Evolutionary conservation across 805 yeast species (phyloP).

Genomic region (Saccharomycopsis lassenensis): DNA sequence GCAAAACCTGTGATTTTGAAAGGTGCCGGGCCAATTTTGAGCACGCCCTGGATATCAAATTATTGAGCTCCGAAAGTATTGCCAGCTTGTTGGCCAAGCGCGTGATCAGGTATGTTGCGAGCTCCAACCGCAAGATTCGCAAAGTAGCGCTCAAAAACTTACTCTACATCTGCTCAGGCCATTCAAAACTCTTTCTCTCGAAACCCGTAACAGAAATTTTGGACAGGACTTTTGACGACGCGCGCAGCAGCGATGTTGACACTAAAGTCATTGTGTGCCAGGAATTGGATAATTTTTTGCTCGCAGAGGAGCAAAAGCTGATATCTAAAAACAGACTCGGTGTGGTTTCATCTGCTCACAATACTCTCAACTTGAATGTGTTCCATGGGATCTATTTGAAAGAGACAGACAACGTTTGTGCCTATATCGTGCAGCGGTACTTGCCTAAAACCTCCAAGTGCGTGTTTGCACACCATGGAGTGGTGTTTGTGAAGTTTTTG

Average conservation of each 20-base stretch:
- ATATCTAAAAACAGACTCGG: slow-evolving; percentile 31
- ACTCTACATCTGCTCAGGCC: slow-evolving; percentile 46
- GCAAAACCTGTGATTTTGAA: slow-evolving; percentile 56
- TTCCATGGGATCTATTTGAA: slow-evolving; percentile 46
- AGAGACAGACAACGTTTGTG: slow-evolving; percentile 59
- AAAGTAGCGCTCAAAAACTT: slow-evolving; percentile 46
- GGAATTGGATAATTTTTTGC: slow-evolving; percentile 47
- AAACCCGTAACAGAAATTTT: slow-evolving; percentile 40
- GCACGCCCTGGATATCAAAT: too few relatives aligned
- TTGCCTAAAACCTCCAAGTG: slow-evolving; percentile 34
- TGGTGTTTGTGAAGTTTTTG: slow-evolving; percentile 42
- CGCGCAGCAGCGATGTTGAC: slow-evolving; percentile 23
- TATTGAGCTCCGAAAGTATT: slow-evolving; percentile 49
- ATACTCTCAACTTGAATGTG: slow-evolving; percentile 33
- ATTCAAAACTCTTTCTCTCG: slow-evolving; percentile 56
- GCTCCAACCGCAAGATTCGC: slow-evolving; percentile 37
- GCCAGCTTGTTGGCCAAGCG: slow-evolving; percentile 48
- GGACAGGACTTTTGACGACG: slow-evolving; percentile 35
- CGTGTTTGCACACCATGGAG: too few relatives aligned
- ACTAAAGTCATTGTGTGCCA: slow-evolving; percentile 42
- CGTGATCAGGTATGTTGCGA: slow-evolving; percentile 29
- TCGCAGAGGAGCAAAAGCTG: slow-evolving; percentile 41
- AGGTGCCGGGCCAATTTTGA: slow-evolving; percentile 30
- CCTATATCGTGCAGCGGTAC: slow-evolving; percentile 60
- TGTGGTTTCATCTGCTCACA: slow-evolving; percentile 26